Evolutionary conservation across 164 flowering plant genomes (phyloP).

Genomic region (Berberis thunbergii): DNA sequence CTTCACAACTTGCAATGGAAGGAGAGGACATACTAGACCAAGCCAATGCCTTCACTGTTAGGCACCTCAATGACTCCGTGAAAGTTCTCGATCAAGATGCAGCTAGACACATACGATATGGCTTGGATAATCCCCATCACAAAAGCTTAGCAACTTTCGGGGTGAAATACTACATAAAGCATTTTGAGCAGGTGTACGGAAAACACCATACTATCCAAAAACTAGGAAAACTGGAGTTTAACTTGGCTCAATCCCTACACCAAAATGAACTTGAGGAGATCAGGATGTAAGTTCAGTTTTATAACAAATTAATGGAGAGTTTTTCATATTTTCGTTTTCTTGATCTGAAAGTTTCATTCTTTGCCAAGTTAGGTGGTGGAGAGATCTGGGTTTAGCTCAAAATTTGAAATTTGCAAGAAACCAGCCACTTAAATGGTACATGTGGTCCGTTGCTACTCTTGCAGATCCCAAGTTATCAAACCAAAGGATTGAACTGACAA

Average conservation of each 20-base stretch:
- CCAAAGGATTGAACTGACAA: slow-evolving; percentile 27
- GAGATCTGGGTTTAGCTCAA: slow-evolving; percentile 27
- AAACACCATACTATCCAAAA: slow-evolving; percentile 17
- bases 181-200: not conserved
- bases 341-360: not conserved
- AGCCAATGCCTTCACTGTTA: slow-evolving; percentile 23
- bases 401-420: slow-evolving; percentile 32
- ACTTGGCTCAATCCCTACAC: slow-evolving; percentile 23
- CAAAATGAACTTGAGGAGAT: slow-evolving; percentile 30
- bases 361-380: slow-evolving; percentile 48
- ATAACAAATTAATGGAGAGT: not conserved
- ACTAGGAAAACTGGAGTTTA: slow-evolving; percentile 31
- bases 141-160: slow-evolving; percentile 31
- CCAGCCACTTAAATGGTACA: slow-evolving; percentile 35
- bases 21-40: slow-evolving; percentile 50
- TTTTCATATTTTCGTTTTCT: not conserved
- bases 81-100: slow-evolving; percentile 3
- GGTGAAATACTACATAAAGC: slow-evolving; percentile 12
- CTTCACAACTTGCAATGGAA: slow-evolving; percentile 20
- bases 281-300: not conserved
- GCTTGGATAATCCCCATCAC: slow-evolving; percentile 33
- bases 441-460: slow-evolving; percentile 11
- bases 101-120: slow-evolving; percentile 15
- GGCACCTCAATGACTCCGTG: slow-evolving; percentile 16
- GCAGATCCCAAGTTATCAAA: not conserved